A percentile compares a stretch with the other conserved stretches of the same genome.
phyloP scores from a whole-genome alignment of 202 grass and related monocot genomes.

The Setaria italica region DNA sequence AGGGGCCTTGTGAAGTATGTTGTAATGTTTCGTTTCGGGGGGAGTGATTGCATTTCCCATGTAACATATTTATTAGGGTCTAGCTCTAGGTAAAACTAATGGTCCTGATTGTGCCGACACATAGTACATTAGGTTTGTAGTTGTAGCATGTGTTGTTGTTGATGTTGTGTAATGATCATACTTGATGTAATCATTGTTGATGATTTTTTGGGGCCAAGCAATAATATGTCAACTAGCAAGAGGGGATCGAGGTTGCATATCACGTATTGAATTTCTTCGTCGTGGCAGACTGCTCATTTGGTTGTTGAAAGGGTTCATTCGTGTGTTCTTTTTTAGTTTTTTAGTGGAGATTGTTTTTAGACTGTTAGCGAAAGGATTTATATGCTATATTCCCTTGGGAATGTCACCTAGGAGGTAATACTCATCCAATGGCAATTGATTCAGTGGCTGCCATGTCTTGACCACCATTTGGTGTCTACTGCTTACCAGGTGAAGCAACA shows the following conservation, averaged over 20 bases:
- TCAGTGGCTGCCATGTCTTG: neutral
- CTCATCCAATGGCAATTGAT: neutral
- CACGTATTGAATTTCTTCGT: neutral
- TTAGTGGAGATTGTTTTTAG: neutral
- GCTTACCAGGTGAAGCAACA: neutral
- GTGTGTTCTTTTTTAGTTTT: neutral
- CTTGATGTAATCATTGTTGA: conserved; percentile 49
- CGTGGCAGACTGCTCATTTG: neutral
- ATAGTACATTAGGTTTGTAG: conserved; percentile 49
- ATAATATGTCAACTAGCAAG: conserved; percentile 45
- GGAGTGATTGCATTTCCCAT: conserved; percentile 41
- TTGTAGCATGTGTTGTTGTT: conserved; percentile 48
- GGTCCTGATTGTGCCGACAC: conserved; percentile 36
- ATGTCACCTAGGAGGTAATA: neutral
- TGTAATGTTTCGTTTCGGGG: conserved; percentile 45
- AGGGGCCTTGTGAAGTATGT: conserved; percentile 32
- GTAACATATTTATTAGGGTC: conserved; percentile 58
- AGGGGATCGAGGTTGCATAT: too few species aligned
- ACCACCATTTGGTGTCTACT: neutral
- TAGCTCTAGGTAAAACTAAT: conserved; percentile 56
- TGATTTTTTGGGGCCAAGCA: conserved; percentile 39
- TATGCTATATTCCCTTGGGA: neutral
- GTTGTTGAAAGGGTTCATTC: neutral
- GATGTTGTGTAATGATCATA: conserved; percentile 49
- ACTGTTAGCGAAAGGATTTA: neutral